Percentiles rank a stretch among this genome's conserved stretches.
Conservation (phyloP, 2,329 filamentous ascomycete genomes). For the Fusarium goolgardi region DNA sequence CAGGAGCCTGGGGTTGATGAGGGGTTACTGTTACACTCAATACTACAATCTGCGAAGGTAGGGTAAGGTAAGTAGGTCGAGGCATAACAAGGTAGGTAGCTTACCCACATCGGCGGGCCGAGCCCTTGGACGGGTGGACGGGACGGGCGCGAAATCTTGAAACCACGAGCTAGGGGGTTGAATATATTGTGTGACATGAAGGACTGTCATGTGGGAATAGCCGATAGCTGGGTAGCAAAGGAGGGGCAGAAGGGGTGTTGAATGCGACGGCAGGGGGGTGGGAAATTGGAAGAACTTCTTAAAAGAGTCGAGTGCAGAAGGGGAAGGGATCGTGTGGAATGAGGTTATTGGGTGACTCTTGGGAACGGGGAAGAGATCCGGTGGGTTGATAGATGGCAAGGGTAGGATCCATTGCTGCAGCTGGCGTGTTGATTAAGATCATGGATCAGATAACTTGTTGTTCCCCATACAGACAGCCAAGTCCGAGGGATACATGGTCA, state of each 20-base stretch:
- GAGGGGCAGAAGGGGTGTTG: constrained; percentile 19
- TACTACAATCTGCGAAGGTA: not conserved
- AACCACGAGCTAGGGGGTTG: constrained; percentile 4
- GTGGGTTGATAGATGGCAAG: constrained; percentile 3
- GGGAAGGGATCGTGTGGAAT: constrained; percentile 9
- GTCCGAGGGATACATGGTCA: not conserved
- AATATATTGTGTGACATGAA: constrained; percentile 23
- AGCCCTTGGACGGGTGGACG: constrained; percentile 24
- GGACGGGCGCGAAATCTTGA: constrained; percentile 19
- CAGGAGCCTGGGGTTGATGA: constrained; percentile 6
- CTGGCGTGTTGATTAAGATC: constrained; percentile 3
- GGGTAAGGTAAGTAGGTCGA: constrained; percentile 3
- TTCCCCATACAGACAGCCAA: not conserved
- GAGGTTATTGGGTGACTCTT: constrained; percentile 13
- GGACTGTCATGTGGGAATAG: constrained; percentile 38
- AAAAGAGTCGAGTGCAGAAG: constrained; percentile 33
- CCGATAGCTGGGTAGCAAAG: constrained; percentile 11
- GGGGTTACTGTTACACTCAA: constrained; percentile 6
- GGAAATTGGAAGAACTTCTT: constrained; percentile 25
- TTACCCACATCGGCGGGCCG: constrained; percentile 33
- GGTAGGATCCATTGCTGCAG: not conserved
- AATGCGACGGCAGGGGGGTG: constrained; percentile 24
- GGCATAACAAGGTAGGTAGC: constrained; percentile 4
- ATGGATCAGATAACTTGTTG: constrained; percentile 19
- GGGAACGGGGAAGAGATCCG: constrained; percentile 12